These are phyloP conservation scores for Rhynchosporium graminicola DNA, from an alignment of 2,329 filamentous ascomycete species.

Conservation along the genomic window DNA sequence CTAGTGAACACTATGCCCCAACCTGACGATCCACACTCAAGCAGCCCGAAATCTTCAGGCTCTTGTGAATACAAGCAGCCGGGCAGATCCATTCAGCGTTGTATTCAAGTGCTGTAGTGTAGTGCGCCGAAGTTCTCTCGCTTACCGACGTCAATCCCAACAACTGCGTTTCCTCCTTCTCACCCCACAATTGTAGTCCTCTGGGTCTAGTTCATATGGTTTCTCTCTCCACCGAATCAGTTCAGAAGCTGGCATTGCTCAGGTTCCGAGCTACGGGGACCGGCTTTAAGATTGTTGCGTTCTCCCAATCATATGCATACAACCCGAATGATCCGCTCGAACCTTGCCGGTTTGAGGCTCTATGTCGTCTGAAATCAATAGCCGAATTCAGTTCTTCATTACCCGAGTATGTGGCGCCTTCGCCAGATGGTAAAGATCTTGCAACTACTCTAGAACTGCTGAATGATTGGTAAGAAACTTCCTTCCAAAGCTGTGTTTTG, in stretches of 20 bases:
- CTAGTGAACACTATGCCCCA: not conserved
- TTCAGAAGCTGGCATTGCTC: conserved; percentile 16
- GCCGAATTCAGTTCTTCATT: conserved; percentile 16
- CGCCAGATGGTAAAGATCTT: not conserved
- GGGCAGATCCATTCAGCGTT: conserved; percentile 1
- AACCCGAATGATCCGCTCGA: conserved; percentile 14
- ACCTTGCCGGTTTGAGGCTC: conserved; percentile 17
- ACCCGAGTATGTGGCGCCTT: conserved; percentile 13
- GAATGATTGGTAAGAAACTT: conserved; percentile 2
- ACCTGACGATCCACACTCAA: conserved; percentile 10
- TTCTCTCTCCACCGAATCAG: conserved; percentile 7
- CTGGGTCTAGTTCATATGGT: conserved; percentile 4
- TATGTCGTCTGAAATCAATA: conserved; percentile 19
- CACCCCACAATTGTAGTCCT: conserved; percentile 4
- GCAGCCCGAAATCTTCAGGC: conserved; percentile 5
- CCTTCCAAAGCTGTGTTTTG: not conserved
- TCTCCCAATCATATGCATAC: conserved; percentile 16
- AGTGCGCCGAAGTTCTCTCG: not conserved
- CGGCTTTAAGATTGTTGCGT: conserved; percentile 9
- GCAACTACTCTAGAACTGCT: conserved; percentile 5
- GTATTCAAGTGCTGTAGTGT: not conserved
- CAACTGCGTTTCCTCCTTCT: not conserved
- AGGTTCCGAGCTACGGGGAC: conserved; percentile 14
- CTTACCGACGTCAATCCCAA: conserved; percentile 1
- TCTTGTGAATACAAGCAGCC: conserved; percentile 7